Conservation (phyloP, 2,329 filamentous ascomycete genomes). For the Colletotrichum agaves region DNA sequence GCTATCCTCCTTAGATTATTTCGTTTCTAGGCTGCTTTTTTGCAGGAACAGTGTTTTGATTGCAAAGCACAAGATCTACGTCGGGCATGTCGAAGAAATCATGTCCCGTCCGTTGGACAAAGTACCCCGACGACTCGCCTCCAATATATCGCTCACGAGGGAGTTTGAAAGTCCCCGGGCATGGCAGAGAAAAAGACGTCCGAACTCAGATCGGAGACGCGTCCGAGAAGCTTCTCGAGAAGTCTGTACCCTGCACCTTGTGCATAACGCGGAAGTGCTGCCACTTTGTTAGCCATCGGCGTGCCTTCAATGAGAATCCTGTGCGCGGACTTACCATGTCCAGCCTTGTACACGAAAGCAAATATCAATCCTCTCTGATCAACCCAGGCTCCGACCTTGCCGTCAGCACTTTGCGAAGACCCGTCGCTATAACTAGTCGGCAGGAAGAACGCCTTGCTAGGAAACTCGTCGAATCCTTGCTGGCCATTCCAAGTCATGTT, state of each 20-base stretch:
- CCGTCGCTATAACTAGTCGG: conserved; percentile 50
- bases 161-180: conserved; percentile 8
- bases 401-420: conserved; percentile 21
- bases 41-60: no score
- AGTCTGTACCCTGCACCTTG: conserved; percentile 20
- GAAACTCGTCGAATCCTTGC: conserved; percentile 74
- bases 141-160: not conserved
- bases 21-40: fast-evolving
- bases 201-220: conserved; percentile 10
- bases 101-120: no score
- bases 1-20: not conserved
- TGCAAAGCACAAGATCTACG: no score
- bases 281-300: not conserved
- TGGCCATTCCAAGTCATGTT: conserved; percentile 84
- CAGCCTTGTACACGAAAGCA: conserved; percentile 10
- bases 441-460: conserved; percentile 73
- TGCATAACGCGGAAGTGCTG: conserved; percentile 13
- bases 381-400: conserved; percentile 26
- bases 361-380: conserved; percentile 22
- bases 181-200: conserved; percentile 16
- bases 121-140: no score
- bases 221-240: conserved; percentile 18
- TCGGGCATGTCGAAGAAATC: no score
- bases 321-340: conserved; percentile 4
- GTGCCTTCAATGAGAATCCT: fast-evolving